Evolutionary conservation across 495 filamentous ascomycete genomes (phyloP).

Genomic region (Neurospora pannonica): DNA sequence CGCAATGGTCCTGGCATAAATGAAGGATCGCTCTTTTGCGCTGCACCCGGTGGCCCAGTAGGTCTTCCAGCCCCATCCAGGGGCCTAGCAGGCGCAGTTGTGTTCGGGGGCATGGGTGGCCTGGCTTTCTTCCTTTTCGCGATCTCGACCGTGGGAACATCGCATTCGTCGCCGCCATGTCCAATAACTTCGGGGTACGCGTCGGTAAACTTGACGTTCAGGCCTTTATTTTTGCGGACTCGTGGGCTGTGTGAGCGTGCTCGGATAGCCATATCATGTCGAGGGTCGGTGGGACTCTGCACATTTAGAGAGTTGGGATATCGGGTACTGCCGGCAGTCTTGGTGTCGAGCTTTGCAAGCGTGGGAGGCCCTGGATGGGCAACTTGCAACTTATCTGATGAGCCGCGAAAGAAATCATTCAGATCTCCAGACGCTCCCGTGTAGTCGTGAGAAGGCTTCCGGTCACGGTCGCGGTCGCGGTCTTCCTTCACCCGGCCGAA

Average conservation of each 20-base stretch:
- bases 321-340: conserved; percentile 25
- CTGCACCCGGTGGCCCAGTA: conserved; percentile 10
- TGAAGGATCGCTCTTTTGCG: conserved; percentile 14
- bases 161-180: conserved; percentile 76
- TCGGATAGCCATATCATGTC: conserved; percentile 21
- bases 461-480: conserved; percentile 26
- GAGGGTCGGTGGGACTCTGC: conserved; percentile 14
- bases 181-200: conserved; percentile 69
- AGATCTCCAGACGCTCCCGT: conserved; percentile 27
- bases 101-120: conserved; percentile 22
- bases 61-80: conserved; percentile 10
- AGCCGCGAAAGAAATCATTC: conserved; percentile 35
- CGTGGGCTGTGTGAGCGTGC: conserved; percentile 23
- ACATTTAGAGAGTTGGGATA: conserved; percentile 34
- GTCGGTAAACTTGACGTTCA: conserved; percentile 63
- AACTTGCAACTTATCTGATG: conserved; percentile 31
- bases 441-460: conserved; percentile 30
- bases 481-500: conserved; percentile 20
- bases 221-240: conserved; percentile 39
- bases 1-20: conserved; percentile 31
- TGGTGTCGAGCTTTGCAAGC: conserved; percentile 38
- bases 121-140: conserved; percentile 40
- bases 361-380: conserved; percentile 29
- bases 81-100: conserved; percentile 13
- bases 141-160: conserved; percentile 58